A percentile compares a stretch with the other conserved stretches of the same genome.
Conservation (phyloP, 1,284 basidiomycete species). For the Schizophyllum commune region DNA sequence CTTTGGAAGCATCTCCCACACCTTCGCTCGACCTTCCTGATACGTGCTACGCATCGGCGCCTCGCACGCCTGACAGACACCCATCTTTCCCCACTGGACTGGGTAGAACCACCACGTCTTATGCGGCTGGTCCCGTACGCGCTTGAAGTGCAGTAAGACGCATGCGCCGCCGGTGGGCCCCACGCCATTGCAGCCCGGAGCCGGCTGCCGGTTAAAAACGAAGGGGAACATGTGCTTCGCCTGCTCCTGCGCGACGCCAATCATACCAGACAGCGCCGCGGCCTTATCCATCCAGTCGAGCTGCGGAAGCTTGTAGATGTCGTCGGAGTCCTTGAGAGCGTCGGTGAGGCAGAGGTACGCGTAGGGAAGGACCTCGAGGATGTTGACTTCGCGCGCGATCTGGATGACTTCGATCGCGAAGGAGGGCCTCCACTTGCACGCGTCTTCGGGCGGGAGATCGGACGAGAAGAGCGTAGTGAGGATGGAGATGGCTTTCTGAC, state of each 20-base stretch:
- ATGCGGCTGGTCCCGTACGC: background rate
- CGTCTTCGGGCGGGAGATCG: background rate
- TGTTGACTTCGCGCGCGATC: background rate
- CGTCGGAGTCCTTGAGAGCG: background rate
- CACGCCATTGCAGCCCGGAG: background rate
- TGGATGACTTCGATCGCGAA: background rate
- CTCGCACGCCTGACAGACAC: constrained; percentile 2
- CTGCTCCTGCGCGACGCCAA: background rate
- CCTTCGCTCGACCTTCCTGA: background rate
- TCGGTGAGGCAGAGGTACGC: background rate
- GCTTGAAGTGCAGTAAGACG: constrained; percentile 1
- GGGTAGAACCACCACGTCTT: background rate
- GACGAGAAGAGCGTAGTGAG: background rate
- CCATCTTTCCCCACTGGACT: background rate
- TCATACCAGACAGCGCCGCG: background rate
- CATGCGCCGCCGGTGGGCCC: background rate
- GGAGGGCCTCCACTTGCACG: background rate
- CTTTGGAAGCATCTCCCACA: constrained; percentile 1
- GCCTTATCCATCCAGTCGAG: background rate
- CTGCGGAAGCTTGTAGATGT: background rate
- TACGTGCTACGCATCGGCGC: background rate
- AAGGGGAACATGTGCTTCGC: background rate
- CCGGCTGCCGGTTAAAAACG: background rate
- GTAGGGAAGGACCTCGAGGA: background rate
- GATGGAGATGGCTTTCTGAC: background rate